Conservation (phyloP, 2,329 filamentous ascomycete genomes). For the Fonsecaea pugnacius region DNA sequence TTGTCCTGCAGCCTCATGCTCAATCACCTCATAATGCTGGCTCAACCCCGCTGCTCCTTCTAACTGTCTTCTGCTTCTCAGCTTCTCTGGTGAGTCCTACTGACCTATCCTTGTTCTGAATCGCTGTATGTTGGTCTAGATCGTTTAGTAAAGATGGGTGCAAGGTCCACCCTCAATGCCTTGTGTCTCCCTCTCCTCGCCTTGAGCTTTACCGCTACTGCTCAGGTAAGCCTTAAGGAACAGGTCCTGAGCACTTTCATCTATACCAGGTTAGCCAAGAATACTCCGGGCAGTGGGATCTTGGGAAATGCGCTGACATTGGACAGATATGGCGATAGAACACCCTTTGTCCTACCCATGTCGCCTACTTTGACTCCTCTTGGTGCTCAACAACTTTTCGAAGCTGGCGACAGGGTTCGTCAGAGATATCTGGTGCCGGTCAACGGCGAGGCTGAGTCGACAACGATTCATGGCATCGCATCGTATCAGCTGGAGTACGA, state of each 20-base stretch:
- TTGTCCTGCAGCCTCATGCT: constrained; percentile 26
- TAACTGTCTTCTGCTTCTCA: constrained; percentile 14
- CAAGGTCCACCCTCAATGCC: constrained; percentile 3
- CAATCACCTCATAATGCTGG: constrained; percentile 29
- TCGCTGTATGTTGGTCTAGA: neutral
- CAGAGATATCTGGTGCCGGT: constrained; percentile 54
- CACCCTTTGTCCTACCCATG: constrained; percentile 49
- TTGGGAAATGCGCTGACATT: neutral
- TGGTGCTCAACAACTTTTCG: constrained; percentile 60
- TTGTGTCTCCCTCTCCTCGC: constrained; percentile 23
- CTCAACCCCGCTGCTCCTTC: constrained; percentile 24
- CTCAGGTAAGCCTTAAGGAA: constrained; percentile 40
- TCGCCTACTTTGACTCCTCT: constrained; percentile 54
- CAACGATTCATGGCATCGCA: constrained; percentile 52
- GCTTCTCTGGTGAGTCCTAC: constrained; percentile 6
- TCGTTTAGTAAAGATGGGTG: constrained; percentile 17
- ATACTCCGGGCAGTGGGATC: neutral
- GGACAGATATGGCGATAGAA: constrained; percentile 57
- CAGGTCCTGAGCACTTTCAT: constrained; percentile 56
- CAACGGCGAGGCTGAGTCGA: constrained; percentile 24
- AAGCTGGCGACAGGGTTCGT: constrained; percentile 57
- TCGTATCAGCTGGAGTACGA: constrained; percentile 50
- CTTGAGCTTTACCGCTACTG: constrained; percentile 21
- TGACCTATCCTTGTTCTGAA: neutral
- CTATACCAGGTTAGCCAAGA: constrained; percentile 46